Base-by-base conservation (phyloP, 2,329 filamentous ascomycete species). In the Penicillium hesseltinei region DNA sequence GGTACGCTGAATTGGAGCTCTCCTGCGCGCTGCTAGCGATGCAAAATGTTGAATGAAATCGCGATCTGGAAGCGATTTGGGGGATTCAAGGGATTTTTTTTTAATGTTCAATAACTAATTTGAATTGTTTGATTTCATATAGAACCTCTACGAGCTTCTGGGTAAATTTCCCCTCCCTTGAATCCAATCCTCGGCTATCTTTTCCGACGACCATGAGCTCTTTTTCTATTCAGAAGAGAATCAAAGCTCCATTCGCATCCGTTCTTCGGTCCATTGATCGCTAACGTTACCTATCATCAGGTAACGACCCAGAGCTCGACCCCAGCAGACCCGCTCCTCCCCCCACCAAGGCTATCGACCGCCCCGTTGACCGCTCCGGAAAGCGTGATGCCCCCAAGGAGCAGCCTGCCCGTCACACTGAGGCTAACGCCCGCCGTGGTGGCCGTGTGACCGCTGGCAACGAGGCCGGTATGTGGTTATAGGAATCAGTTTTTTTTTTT, bases 141-240 rank as follows among this genome's bases (percentile, higher is more conserved):
- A 97, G 94, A 99, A 99, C 86, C 88, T 90, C 75, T 97, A 90
- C 86, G 93, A 94, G 86, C 88, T 96, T 83, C 91, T 99, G 85
- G 93, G 94, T 97, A 96, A 62, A 59, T 67, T 67, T 67, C 68
- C 66, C 65, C 57, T 55, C 62, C 63, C 66, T 66, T 66, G 56
- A 60, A 58, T 61, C 13, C 35, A 43, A 21, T 35, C 5, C n/a
- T 38, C 51, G 47, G 43, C 47, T 51, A 60, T 54, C 54, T 45
- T 61, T 62, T 56, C 56, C 61, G 59, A 60, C 45, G 50, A 48
- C 51, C 21, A 38, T 27, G 40, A 33, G 40, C 15, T 44, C 31
- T 23, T 19, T 19, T 36, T 33, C 25, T 38, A 46, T 25, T 19
- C 23, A 21, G 15, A 47, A 25, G 42, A 25, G n/a, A 51, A 50